Evolutionary conservation across 176 grass and related monocot species (phyloP), one percentile per base, ranked within the genome.

Genomic region (Carex scoparia): DNA sequence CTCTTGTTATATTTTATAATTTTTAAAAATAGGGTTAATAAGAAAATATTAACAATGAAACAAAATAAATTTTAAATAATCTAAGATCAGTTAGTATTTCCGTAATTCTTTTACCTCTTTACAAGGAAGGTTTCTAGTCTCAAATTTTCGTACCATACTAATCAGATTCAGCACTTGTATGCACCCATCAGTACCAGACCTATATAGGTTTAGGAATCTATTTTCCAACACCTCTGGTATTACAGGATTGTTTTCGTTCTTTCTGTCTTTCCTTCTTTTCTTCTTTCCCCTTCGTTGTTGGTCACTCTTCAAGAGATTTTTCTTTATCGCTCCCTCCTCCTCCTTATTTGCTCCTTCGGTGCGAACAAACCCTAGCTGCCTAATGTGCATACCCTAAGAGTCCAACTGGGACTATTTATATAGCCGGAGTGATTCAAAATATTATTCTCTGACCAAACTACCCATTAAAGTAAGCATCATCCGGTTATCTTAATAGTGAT

Each of bases 91-190:
- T 76, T 76, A 46, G 9, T 30, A 11, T 54, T 19, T 56, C 27
- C 10, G 27, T 55, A 77, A 77, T 55, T 33, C 46, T 15, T 55
- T 28, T 77, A 23, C 23, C 46, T n/a, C 69, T 42, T 16, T 30
- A 49, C 6, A 32, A n/a, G 14, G 10, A 31, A 55, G 27, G 27
- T 56, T 77, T 56, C 11, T 77, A 77, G 73, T 77, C 73, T 77
- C 73, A 55, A 56, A 77, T 77, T 77, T 77, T 77, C 0, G 49
- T 55, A 77, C 49, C 28, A 77, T 77, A 77, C 73, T 77, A 0
- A 27, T 77, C 11, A 56, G 48, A 8, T 77, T 11, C 49, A 56
- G 19, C 71, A 75, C 19, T 75, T 10, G 10, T 51, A 10, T 28
- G 71, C 19, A 53, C 19, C 4, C 11, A 75, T 30, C n/a, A 4